These are phyloP conservation scores for Papiliotrema fonsecae DNA, from an alignment of 1,284 basidiomycete genomes.

Conservation along the genomic window DNA sequence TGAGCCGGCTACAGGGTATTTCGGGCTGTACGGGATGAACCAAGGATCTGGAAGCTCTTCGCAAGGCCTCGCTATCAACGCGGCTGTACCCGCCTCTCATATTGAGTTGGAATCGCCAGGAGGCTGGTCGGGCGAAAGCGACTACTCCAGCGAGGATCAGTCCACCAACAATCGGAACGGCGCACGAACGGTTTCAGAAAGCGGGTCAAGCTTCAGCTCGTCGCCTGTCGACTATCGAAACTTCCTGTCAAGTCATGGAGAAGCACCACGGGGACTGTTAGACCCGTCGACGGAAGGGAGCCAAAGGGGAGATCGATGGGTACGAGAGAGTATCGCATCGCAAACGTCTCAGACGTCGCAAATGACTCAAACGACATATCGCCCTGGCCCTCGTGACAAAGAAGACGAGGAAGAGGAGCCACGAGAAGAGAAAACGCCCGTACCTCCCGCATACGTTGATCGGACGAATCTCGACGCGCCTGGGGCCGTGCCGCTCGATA, in stretches of 20 bases:
- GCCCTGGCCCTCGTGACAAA: neutral
- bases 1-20: neutral
- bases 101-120: slow-evolving; percentile 1
- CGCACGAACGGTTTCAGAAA: neutral
- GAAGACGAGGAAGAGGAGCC: slow-evolving; percentile 1
- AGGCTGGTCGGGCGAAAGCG: slow-evolving; percentile 7
- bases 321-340: slow-evolving; percentile 12
- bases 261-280: neutral
- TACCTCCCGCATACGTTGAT: slow-evolving; percentile 10
- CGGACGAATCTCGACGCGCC: slow-evolving; percentile 7
- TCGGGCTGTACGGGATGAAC: too few species aligned
- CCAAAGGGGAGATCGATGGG: neutral
- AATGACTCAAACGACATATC: slow-evolving; percentile 14
- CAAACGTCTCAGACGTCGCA: slow-evolving; percentile 10
- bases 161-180: neutral
- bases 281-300: neutral
- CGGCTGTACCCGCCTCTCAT: neutral
- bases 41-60: neutral
- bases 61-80: neutral
- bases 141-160: slow-evolving; percentile 2
- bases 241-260: neutral
- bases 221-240: neutral
- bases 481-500: neutral
- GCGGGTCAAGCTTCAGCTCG: neutral
- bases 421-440: slow-evolving; percentile 9